These are phyloP conservation scores for Cutaneotrichosporon daszewskae DNA, from an alignment of 1,284 basidiomycete genomes.

Conservation along the genomic window DNA sequence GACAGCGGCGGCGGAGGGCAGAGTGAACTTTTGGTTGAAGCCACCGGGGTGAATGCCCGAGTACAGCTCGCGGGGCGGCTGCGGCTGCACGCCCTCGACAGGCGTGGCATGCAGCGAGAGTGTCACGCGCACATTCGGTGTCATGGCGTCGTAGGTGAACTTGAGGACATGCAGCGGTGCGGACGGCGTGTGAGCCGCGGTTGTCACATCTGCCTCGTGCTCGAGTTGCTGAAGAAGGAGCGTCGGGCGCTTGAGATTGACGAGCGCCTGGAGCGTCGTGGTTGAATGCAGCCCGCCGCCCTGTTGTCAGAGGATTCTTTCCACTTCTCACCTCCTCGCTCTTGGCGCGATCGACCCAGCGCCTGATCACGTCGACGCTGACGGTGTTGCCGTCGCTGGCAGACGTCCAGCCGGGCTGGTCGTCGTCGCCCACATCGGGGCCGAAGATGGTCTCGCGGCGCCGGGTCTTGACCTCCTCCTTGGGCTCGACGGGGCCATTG, in stretches of 20 bases:
- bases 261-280: constrained; percentile 81
- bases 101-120: constrained; percentile 65
- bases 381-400: constrained; percentile 51
- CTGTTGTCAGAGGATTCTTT: not conserved
- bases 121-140: constrained; percentile 69
- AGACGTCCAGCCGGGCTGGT: constrained; percentile 44
- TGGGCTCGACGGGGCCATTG: constrained; percentile 5
- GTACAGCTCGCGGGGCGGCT: constrained; percentile 58
- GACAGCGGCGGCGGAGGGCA: constrained; percentile 59
- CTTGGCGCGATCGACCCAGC: constrained; percentile 77
- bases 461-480: constrained; percentile 45
- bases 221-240: constrained; percentile 61
- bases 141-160: constrained; percentile 83
- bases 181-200: constrained; percentile 8
- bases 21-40: constrained; percentile 63
- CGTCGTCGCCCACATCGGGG: constrained; percentile 61
- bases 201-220: constrained; percentile 48
- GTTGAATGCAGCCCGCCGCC: constrained; percentile 67
- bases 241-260: constrained; percentile 85
- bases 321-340: constrained; percentile 57
- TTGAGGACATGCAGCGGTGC: constrained; percentile 62
- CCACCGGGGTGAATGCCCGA: constrained; percentile 70
- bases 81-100: constrained; percentile 18
- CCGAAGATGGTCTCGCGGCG: constrained; percentile 63
- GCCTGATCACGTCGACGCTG: constrained; percentile 67